phyloP scores from a whole-genome alignment of 108 stramenopile species.

The Cafeteria roenbergensis region DNA sequence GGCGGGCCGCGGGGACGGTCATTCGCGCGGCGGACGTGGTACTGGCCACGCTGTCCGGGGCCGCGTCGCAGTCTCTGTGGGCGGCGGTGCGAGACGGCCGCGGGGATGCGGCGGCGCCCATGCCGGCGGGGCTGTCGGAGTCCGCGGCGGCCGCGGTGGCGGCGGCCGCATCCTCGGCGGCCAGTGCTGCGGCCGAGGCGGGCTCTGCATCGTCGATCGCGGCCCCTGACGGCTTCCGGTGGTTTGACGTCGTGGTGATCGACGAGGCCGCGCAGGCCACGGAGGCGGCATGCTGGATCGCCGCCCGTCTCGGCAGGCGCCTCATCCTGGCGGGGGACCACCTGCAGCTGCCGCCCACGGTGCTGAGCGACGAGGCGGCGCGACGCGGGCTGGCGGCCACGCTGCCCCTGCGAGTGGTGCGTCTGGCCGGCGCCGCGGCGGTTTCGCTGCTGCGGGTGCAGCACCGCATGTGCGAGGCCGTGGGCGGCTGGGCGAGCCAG shows the following conservation, averaged over 20 bases:
- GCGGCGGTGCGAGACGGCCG: no score
- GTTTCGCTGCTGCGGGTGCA: conserved; percentile 66
- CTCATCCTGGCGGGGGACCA: conserved; percentile 87
- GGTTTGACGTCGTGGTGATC: conserved; percentile 91
- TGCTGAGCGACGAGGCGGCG: conserved; percentile 48
- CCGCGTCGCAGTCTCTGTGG: conserved; percentile 25
- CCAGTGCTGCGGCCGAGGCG: not conserved
- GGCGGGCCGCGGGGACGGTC: conserved; percentile 63
- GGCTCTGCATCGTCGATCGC: conserved; percentile 36
- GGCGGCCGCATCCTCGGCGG: not conserved
- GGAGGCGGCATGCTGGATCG: conserved; percentile 87
- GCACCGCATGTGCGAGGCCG: conserved; percentile 84
- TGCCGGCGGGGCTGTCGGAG: not conserved
- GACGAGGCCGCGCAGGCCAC: conserved; percentile 95
- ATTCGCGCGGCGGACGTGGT: conserved; percentile 62
- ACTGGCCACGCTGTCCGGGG: conserved; percentile 72
- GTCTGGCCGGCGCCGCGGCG: conserved; percentile 36
- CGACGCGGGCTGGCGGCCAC: conserved; percentile 58
- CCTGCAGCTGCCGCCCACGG: conserved; percentile 88
- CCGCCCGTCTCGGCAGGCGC: conserved; percentile 57
- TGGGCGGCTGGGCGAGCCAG: conserved; percentile 75
- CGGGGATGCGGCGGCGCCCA: not conserved
- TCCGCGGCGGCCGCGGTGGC: not conserved
- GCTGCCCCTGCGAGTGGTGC: conserved; percentile 82
- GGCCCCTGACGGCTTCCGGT: conserved; percentile 6